These are phyloP conservation scores for Hypoxylon intermedium DNA, from an alignment of 495 filamentous ascomycete genomes.

Conservation along the genomic window DNA sequence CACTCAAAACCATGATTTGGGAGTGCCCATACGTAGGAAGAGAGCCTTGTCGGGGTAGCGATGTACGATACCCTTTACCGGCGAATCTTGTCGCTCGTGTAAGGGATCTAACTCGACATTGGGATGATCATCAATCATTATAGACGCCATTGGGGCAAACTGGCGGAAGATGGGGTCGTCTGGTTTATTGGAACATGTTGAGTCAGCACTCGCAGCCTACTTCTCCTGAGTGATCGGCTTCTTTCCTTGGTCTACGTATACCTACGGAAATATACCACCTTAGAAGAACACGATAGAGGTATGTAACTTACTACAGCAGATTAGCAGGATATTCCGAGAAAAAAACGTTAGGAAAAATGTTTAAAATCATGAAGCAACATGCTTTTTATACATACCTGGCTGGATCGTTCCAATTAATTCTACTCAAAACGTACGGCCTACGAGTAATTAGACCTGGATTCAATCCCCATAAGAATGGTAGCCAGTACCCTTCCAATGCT, in stretches of 20 bases:
- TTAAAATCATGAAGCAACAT: no score
- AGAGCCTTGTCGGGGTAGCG: slow-evolving; percentile 66
- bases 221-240: no score
- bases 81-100: slow-evolving; percentile 57
- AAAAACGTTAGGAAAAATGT: no score
- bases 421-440: slow-evolving; percentile 62
- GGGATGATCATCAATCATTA: slow-evolving; percentile 58
- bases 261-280: no score
- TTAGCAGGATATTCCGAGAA: no score
- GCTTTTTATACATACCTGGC: no score
- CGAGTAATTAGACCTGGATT: slow-evolving; percentile 22
- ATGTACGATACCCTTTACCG: slow-evolving; percentile 60
- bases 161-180: slow-evolving; percentile 63
- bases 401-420: slow-evolving; percentile 62
- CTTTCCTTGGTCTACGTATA: no score
- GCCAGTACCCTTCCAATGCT: not conserved
- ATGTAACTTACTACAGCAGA: no score
- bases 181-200: no score
- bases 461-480: no score
- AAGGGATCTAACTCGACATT: slow-evolving; percentile 52
- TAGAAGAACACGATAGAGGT: no score
- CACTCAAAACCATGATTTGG: not conserved
- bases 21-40: slow-evolving; percentile 57
- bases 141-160: slow-evolving; percentile 60
- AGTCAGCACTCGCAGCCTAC: no score